Percentiles rank a stretch among this genome's conserved stretches.
These are phyloP conservation scores for Cornus suecica DNA, from an alignment of 148 eudicot species.

Conservation along the genomic window DNA sequence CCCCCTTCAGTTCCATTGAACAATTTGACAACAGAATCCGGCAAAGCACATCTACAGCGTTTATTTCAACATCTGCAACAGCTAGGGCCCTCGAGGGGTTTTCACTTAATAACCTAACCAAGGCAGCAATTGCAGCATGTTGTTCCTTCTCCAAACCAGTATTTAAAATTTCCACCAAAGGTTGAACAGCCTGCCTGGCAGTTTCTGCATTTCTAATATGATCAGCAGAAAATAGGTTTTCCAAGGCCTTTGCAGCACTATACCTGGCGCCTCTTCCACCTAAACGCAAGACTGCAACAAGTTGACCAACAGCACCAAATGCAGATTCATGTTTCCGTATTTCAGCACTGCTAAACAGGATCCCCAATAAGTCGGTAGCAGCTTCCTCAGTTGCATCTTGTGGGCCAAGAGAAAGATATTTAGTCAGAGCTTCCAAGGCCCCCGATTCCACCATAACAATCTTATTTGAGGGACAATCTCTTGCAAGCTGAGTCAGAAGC, in stretches of 20 bases:
- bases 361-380: constrained; percentile 85
- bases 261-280: constrained; percentile 98
- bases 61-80: constrained; percentile 89
- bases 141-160: constrained; percentile 95
- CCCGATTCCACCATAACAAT: constrained; percentile 98
- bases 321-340: constrained; percentile 96
- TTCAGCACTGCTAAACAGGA: constrained; percentile 75
- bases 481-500: constrained; percentile 85
- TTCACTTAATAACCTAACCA: constrained; percentile 74
- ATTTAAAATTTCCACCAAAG: constrained; percentile 81
- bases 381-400: constrained; percentile 97
- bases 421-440: constrained; percentile 91
- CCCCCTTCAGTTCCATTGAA: constrained; percentile 90
- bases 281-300: constrained; percentile 88
- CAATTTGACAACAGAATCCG: constrained; percentile 76
- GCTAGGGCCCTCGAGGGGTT: constrained; percentile 89
- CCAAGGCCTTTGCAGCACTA: constrained; percentile 96
- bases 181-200: constrained; percentile 93
- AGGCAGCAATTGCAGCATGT: constrained; percentile 96
- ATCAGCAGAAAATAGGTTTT: constrained; percentile 88
- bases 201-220: constrained; percentile 92
- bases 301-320: constrained; percentile 86
- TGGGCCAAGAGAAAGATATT: constrained; percentile 91
- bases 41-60: constrained; percentile 94
- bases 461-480: constrained; percentile 79